A percentile compares a stretch with the other conserved stretches of the same genome.
These are phyloP conservation scores for Acanthamoeba rhysodes DNA, from an alignment of 208 protist species.

Conservation along the genomic window DNA sequence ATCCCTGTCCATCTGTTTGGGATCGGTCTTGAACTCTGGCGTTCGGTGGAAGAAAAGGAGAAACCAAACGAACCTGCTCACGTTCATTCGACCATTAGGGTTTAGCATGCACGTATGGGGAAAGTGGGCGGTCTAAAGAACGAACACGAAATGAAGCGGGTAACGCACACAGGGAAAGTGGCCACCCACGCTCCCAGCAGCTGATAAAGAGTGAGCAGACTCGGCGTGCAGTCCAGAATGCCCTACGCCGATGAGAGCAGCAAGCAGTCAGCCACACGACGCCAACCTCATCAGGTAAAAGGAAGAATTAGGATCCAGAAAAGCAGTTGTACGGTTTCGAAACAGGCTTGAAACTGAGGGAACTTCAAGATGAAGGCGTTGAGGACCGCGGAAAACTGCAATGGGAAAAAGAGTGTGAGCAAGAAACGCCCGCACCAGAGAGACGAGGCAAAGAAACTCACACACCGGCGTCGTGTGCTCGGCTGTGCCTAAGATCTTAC, in stretches of 20 bases:
- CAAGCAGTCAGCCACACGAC: not conserved
- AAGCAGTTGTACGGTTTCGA: not conserved
- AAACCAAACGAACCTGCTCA: not conserved
- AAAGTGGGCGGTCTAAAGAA: not conserved
- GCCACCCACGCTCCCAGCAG: not conserved
- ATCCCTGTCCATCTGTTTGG: not conserved
- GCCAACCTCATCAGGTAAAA: not conserved
- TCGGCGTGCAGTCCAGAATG: not conserved
- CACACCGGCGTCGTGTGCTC: not conserved
- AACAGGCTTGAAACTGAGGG: conserved; percentile 36
- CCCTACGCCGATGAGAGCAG: not conserved
- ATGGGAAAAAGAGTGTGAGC: not conserved
- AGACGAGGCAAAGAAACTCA: not conserved
- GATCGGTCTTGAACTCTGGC: not conserved
- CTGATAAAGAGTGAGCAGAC: conserved; percentile 7
- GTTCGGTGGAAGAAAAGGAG: conserved; percentile 32
- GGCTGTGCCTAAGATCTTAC: not conserved
- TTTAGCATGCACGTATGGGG: not conserved
- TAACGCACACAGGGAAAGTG: not conserved
- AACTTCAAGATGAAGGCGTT: conserved; percentile 36
- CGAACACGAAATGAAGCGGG: not conserved
- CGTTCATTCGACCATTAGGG: too few relatives aligned
- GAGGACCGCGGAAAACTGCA: conserved; percentile 16
- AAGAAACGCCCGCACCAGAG: not conserved
- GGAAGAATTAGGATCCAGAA: not conserved